A percentile compares a stretch with the other conserved stretches of the same genome.
phyloP scores from a whole-genome alignment of 106 monocot species.

The Dendrobium officinale region DNA sequence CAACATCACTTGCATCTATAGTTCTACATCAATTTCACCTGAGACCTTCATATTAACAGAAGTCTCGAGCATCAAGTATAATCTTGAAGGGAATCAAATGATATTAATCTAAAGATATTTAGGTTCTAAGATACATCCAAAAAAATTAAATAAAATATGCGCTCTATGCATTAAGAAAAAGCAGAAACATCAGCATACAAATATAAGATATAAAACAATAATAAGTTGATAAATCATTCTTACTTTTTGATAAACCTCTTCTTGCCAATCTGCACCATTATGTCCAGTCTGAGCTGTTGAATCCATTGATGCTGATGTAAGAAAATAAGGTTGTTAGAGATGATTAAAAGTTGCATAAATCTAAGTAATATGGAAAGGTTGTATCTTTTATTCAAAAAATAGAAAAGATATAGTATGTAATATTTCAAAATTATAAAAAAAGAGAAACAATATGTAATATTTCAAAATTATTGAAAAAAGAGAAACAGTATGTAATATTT shows the following conservation, averaged over 20 bases:
- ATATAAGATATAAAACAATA: background rate
- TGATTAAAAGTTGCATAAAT: background rate
- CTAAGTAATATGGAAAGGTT: background rate
- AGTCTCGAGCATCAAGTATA: background rate
- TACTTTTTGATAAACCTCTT: conserved; percentile 74
- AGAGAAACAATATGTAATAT: background rate
- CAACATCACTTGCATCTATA: too few relatives aligned
- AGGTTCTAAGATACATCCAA: background rate
- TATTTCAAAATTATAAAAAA: background rate
- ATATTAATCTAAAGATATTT: background rate
- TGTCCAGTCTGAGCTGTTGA: conserved; percentile 67
- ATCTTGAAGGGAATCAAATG: background rate
- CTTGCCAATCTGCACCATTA: conserved; percentile 54
- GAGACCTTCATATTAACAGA: background rate
- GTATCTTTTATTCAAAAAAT: background rate
- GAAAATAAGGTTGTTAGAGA: conserved; percentile 4
- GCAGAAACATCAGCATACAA: background rate
- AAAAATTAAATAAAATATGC: background rate
- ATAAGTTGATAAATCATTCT: background rate
- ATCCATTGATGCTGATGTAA: conserved; percentile 63
- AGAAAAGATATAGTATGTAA: background rate
- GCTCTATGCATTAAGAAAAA: background rate
- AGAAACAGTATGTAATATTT: background rate
- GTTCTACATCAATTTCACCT: background rate
- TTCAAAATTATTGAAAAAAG: background rate